These are phyloP conservation scores for Aureobasidium sp. DNA, from an alignment of 2,329 filamentous ascomycete genomes.

Conservation along the genomic window DNA sequence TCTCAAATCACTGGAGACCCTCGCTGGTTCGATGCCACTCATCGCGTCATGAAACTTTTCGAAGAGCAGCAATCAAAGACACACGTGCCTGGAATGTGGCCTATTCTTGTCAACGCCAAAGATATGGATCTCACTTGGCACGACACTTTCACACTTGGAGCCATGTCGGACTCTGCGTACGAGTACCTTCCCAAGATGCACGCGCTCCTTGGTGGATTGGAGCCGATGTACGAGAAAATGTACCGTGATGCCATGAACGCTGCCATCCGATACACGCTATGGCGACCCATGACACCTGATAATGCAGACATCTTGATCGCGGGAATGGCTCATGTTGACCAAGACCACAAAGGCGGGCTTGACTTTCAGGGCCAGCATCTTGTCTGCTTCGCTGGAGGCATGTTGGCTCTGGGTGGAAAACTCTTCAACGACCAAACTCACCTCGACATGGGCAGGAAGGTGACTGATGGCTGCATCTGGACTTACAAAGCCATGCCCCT, in stretches of 20 bases:
- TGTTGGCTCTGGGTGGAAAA: constrained; percentile 55
- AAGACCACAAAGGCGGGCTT: constrained; percentile 24
- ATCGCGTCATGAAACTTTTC: constrained; percentile 37
- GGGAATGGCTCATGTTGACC: constrained; percentile 35
- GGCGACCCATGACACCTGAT: constrained; percentile 43
- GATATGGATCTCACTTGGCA: constrained; percentile 36
- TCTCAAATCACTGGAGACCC: constrained; percentile 39
- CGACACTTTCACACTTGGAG: constrained; percentile 30
- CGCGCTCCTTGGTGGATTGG: constrained; percentile 40
- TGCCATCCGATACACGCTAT: constrained; percentile 41
- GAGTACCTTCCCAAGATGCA: constrained; percentile 44
- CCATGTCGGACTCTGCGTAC: constrained; percentile 33
- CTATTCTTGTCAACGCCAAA: constrained; percentile 37
- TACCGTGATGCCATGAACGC: constrained; percentile 48
- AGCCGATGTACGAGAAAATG: constrained; percentile 43
- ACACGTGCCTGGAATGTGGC: constrained; percentile 43
- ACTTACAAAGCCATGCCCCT: constrained; percentile 50
- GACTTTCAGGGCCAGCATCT: constrained; percentile 52
- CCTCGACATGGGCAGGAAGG: constrained; percentile 48
- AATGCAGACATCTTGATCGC: constrained; percentile 42
- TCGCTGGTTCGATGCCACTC: constrained; percentile 42
- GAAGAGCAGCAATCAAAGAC: constrained; percentile 38
- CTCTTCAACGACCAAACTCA: constrained; percentile 50
- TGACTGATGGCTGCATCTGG: constrained; percentile 58
- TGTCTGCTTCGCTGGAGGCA: constrained; percentile 54